Evolutionary conservation across 257 asterid genomes (phyloP), one percentile per base, ranked within the genome.

Genomic region (Penstemon barbatus): DNA sequence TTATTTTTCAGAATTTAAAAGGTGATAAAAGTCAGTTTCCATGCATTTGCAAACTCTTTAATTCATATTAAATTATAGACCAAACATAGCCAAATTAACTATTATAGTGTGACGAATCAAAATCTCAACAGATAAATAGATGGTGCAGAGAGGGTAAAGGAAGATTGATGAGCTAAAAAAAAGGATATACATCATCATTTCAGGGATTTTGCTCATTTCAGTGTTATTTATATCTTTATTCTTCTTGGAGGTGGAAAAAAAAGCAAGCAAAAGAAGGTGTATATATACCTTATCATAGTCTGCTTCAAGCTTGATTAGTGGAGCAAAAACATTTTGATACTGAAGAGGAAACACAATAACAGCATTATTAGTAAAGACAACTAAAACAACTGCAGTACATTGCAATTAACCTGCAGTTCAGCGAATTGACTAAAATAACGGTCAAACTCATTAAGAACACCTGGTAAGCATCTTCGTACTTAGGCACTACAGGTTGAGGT

Each of bases 311-410:
- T 94, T 94, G 84, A 94, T 91, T 62, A 94, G 87, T 57, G 98
- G 99, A 10, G 99, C 99, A 52, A 94, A 94, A 72, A 94, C 96
- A 83, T 94, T 94, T 94, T 94, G 98, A 73, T 94, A 94, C 99
- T 94, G 88, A 63, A 83, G 73, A 61, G 52, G 72, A 59, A 66
- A 78, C 39, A 44, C 18, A 33, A 67, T 11, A 74, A 66, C 71
- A 69, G 48, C 46, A 42, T 12, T 44, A 63, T 76, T n/a, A 74
- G 78, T 50, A 46, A 70, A 63, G 52, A 40, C 36, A 53, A 52
- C 37, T 51, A 57, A 40, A 72, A 9, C 55, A 3, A 33, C 50
- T 36, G 39, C 41, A 12, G 33, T 2, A 44, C 44, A 73, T 8
- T 57, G 37, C 54, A 64, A 64, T n/a, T 12, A 39, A 68, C 68